These are phyloP conservation scores for Candida nitratophila DNA, from an alignment of 805 yeast species.

Conservation along the genomic window DNA sequence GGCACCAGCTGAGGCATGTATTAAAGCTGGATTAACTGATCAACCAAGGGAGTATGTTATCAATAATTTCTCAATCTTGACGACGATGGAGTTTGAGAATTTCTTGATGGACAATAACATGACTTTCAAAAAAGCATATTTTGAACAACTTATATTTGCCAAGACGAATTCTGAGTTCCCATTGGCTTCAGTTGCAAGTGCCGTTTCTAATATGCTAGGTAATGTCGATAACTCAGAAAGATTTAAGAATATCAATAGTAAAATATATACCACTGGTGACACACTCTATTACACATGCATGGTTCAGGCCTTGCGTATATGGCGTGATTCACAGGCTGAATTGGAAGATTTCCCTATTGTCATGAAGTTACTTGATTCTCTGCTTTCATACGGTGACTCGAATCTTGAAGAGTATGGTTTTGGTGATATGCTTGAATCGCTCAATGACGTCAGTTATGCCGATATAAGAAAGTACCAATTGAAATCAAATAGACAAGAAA, in stretches of 20 bases:
- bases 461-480: constrained; percentile 52
- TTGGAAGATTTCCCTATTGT: constrained; percentile 46
- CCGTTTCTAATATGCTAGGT: constrained; percentile 22
- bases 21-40: constrained; percentile 39
- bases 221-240: constrained; percentile 6
- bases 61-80: constrained; percentile 39
- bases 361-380: constrained; percentile 34
- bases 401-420: constrained; percentile 15
- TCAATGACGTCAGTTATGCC: constrained; percentile 36
- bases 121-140: constrained; percentile 53
- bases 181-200: constrained; percentile 30
- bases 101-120: constrained; percentile 52
- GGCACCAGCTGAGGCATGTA: constrained; percentile 36
- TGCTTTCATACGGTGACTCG: constrained; percentile 23
- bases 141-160: constrained; percentile 60
- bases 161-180: constrained; percentile 45
- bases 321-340: constrained; percentile 58
- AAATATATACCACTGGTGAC: constrained; percentile 41
- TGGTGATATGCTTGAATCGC: constrained; percentile 38
- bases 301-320: constrained; percentile 49
- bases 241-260: constrained; percentile 32
- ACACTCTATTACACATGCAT: constrained; percentile 49
- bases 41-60: constrained; percentile 36
- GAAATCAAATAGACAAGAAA: constrained; percentile 28
- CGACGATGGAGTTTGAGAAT: constrained; percentile 45